A percentile compares a stretch with the other conserved stretches of the same genome.
Evolutionary conservation across 2,329 filamentous ascomycete species (phyloP).

Genomic region (Pseudogymnoascus sp.): DNA sequence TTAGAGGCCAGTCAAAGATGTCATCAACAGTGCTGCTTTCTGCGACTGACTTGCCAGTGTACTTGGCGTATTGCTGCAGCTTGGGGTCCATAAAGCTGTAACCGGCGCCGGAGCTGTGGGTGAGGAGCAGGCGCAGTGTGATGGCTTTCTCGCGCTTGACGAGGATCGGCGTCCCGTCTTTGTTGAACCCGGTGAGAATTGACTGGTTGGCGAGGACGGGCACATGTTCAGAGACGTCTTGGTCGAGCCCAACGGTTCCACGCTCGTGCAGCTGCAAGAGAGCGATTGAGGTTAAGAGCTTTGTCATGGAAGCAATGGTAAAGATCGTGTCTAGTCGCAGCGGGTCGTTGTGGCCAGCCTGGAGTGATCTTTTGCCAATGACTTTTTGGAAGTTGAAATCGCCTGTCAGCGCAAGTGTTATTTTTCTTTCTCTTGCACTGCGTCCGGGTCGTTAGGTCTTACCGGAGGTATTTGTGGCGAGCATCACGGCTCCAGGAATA

Average conservation of each 20-base stretch:
- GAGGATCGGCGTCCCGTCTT: neutral
- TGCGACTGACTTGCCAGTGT: neutral
- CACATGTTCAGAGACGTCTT: neutral
- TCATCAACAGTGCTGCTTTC: neutral
- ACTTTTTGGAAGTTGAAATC: neutral
- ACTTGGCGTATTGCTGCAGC: neutral
- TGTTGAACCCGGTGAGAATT: neutral
- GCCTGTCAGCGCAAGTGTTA: neutral
- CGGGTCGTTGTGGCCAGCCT: neutral
- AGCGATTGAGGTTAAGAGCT: neutral
- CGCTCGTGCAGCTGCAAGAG: neutral
- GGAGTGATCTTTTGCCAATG: neutral
- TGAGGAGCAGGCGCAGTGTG: slow-evolving; percentile 49
- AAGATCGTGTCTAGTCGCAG: neutral
- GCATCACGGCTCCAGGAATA: neutral
- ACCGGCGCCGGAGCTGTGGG: slow-evolving; percentile 46
- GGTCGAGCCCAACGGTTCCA: neutral
- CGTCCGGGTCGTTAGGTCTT: neutral
- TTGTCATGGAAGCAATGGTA: neutral
- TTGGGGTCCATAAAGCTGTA: slow-evolving; percentile 40
- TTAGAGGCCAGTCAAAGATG: slow-evolving; percentile 29
- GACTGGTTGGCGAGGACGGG: neutral
- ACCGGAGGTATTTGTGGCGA: neutral
- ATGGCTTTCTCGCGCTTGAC: slow-evolving; percentile 32
- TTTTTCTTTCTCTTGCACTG: neutral